A percentile compares a stretch with the other conserved stretches of the same genome.
Evolutionary conservation across 1,284 basidiomycete species (phyloP).

Genomic region (Schizophyllum amplum): DNA sequence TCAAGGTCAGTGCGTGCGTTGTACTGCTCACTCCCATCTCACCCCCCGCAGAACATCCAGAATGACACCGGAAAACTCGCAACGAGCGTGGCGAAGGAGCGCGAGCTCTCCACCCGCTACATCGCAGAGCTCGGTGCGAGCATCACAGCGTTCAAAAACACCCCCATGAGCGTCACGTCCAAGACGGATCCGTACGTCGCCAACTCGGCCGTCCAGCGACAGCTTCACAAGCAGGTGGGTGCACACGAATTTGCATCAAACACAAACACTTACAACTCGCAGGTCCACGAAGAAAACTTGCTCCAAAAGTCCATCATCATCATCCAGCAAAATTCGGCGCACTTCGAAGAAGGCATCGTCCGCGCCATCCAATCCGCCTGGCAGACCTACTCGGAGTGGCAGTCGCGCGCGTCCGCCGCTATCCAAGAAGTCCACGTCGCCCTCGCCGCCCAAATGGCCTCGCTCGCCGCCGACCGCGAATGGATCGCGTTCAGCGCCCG

Average conservation of each 20-base stretch:
- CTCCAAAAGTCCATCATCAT: conserved; percentile 99
- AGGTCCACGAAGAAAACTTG: conserved; percentile 96
- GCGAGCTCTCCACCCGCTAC: conserved; percentile 82
- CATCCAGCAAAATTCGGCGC: conserved; percentile 96
- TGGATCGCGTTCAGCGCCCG: conserved; percentile 97
- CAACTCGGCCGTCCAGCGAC: conserved; percentile 79
- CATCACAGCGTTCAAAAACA: conserved; percentile 92
- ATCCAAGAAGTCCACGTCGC: conserved; percentile 78
- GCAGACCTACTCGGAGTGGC: conserved; percentile 98
- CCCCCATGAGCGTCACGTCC: conserved; percentile 80
- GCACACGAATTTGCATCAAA: too few species aligned
- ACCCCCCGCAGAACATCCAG: conserved; percentile 75
- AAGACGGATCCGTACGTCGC: conserved; percentile 83
- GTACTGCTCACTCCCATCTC: too few species aligned
- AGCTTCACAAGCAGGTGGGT: conserved; percentile 66
- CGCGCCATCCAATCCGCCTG: conserved; percentile 94
- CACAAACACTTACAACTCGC: not conserved
- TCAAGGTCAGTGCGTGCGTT: conserved; percentile 79
- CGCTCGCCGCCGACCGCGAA: conserved; percentile 86
- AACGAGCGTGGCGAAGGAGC: conserved; percentile 87
- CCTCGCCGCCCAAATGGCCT: conserved; percentile 75
- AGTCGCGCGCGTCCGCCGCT: conserved; percentile 74
- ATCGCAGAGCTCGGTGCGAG: conserved; percentile 85
- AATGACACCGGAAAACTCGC: conserved; percentile 97
- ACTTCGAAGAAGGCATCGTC: conserved; percentile 97